Evolutionary conservation across 352 stramenopile genomes (phyloP).

Genomic region (Globisporangium nodosum): DNA sequence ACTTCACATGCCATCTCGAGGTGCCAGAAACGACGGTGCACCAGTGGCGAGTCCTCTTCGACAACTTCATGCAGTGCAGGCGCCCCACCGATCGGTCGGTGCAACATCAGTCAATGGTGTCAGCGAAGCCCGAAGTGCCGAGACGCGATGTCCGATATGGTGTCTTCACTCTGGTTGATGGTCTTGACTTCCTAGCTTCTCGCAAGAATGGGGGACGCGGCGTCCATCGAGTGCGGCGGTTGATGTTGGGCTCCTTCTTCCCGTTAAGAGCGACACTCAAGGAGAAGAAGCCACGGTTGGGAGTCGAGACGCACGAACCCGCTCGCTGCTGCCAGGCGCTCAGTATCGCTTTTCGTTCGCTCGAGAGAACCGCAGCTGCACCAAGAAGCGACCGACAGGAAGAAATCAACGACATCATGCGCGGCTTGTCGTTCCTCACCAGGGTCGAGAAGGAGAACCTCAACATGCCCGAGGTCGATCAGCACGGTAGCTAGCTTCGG

Average conservation of each 20-base stretch:
- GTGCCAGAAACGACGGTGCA: neutral
- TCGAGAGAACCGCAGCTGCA: neutral
- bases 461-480: constrained; percentile 25
- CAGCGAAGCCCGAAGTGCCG: too few species aligned
- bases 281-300: neutral
- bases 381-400: constrained; percentile 3
- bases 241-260: neutral
- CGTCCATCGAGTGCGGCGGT: neutral
- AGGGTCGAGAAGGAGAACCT: constrained; percentile 38
- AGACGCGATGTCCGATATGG: too few species aligned
- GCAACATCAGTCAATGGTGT: too few species aligned
- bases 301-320: neutral
- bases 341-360: neutral
- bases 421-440: constrained; percentile 25
- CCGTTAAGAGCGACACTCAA: neutral
- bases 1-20: constrained; percentile 8
- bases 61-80: constrained; percentile 5
- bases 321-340: neutral
- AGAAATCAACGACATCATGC: neutral
- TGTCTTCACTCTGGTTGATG: too few species aligned
- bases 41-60: constrained; percentile 1
- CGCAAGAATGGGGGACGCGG: neutral
- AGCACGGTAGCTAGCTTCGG: neutral
- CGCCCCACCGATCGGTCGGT: neutral
- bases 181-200: neutral